Base-by-base conservation (phyloP, 2,329 filamentous ascomycete species). In the Xylaria sp. region DNA sequence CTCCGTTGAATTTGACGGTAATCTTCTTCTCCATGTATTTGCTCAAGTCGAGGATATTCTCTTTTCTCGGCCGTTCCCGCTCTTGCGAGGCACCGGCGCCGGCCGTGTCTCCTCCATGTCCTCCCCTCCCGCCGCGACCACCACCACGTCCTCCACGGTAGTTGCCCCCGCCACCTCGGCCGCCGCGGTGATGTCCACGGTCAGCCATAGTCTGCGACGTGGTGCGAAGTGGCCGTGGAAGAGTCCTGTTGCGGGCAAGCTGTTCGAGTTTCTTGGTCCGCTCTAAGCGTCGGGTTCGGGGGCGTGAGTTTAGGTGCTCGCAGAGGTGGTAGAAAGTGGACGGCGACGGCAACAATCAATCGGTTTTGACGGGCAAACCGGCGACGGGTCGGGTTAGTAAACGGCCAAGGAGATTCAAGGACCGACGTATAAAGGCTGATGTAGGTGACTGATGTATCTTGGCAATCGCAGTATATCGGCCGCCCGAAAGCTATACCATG, bases 11-110 rank as follows among this genome's bases (percentile, higher is more conserved):
- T 80, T 98, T 98, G 75, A 99, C 93, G 9, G 86, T 90, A 69
- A 99, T 92, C 74, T 90, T 85, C 85, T 97, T 96, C 78, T 99
- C 93, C 90, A 97, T 93, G 78, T 98, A 99, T 81, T 97, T 97
- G 75, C 84, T 87, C 72, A 99, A 79, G 74, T 99, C 94, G 21
- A 99, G 86, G 72, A 99, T 99, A 77, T 97, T 98, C 79, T 99
- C 95, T 83, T 98, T 98, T 87, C 97, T 97, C 63, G 93, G 92
- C 71, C 89, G 87, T 79, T 96, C 91, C 69, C 84, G 80, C 64
- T 85, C 80, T 62, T 83, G 77, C 58, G 80, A 77, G 48, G 77
- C 78, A 54, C 79, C 77, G 52, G 78, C 78, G n/a, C 72, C 73
- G 37, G 73, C 76, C 54, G 73, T 77, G 60, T 75, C 72, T 35